Percentiles rank a stretch among this genome's conserved stretches.
phyloP scores from a whole-genome alignment of 2,329 filamentous ascomycete genomes.

The Alternaria brassicae region DNA sequence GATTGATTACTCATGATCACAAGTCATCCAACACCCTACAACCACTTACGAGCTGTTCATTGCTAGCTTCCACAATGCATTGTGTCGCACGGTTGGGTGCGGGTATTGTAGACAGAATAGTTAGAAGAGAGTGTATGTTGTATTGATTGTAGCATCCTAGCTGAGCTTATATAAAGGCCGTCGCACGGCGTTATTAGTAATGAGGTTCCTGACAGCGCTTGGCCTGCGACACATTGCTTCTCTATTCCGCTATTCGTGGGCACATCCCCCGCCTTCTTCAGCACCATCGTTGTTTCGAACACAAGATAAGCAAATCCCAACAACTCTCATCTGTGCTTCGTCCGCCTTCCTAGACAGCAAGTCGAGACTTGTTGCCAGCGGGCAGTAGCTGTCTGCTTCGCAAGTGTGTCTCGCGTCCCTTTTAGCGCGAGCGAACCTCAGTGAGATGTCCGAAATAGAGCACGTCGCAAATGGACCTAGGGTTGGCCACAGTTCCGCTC shows the following conservation, averaged over 20 bases:
- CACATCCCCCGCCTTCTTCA: not conserved
- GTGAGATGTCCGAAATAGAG: not conserved
- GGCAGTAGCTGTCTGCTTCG: not conserved
- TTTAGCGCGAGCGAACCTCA: not conserved
- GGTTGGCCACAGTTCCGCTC: slow-evolving; percentile 8
- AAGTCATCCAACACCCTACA: not conserved
- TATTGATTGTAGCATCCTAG: too few relatives aligned
- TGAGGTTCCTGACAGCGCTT: too few relatives aligned
- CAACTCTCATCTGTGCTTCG: not conserved
- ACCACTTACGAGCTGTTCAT: not conserved
- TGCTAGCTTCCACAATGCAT: not conserved
- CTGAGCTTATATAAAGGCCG: too few relatives aligned
- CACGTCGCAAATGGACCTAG: not conserved
- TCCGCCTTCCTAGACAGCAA: not conserved
- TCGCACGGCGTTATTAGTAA: too few relatives aligned
- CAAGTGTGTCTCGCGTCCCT: slow-evolving; percentile 3
- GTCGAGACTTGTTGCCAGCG: not conserved
- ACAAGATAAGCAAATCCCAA: not conserved
- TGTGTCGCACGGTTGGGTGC: too few relatives aligned
- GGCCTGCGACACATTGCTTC: too few relatives aligned
- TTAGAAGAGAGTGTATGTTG: too few relatives aligned
- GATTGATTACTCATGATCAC: not conserved
- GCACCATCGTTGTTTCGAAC: not conserved
- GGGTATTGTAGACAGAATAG: too few relatives aligned
- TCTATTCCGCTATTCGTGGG: not conserved